These are phyloP conservation scores for Cytospora chrysosperma DNA, from an alignment of 2,329 filamentous ascomycete genomes.

Conservation along the genomic window DNA sequence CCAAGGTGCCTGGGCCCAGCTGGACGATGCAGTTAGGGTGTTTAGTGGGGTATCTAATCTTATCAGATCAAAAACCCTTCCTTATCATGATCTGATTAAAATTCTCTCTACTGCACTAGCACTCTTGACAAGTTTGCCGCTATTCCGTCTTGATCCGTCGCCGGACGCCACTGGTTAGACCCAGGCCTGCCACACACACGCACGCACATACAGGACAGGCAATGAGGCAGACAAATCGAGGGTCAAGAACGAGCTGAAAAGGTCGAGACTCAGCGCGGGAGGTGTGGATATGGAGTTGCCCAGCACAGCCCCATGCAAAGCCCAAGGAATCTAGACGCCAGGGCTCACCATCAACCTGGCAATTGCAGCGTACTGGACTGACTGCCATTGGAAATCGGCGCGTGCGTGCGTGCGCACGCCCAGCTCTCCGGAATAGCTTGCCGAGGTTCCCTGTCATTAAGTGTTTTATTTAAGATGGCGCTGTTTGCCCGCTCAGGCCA, in stretches of 20 bases:
- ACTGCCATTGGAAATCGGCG: too few relatives aligned
- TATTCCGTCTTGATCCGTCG: background rate
- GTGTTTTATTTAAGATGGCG: background rate
- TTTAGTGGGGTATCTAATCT: slow-evolving; percentile 14
- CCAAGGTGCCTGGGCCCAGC: background rate
- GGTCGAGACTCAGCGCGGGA: background rate
- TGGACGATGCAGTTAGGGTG: background rate
- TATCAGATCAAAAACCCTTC: slow-evolving; percentile 9
- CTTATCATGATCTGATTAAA: slow-evolving; percentile 12
- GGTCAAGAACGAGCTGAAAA: background rate
- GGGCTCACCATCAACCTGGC: too few relatives aligned
- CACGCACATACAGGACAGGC: background rate
- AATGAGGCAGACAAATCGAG: background rate
- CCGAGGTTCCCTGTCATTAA: background rate
- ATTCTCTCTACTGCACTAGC: background rate
- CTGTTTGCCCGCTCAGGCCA: background rate
- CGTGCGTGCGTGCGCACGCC: background rate
- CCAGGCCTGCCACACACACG: background rate
- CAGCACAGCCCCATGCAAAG: too few relatives aligned
- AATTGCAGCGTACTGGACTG: too few relatives aligned
- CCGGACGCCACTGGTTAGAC: background rate
- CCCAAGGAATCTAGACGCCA: too few relatives aligned
- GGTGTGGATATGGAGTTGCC: background rate
- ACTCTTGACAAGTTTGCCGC: background rate
- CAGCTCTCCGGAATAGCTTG: background rate